Percentiles rank a stretch among this genome's conserved stretches.
Evolutionary conservation across 2,329 filamentous ascomycete species (phyloP).

Genomic region (Emergomyces pasteurianus): DNA sequence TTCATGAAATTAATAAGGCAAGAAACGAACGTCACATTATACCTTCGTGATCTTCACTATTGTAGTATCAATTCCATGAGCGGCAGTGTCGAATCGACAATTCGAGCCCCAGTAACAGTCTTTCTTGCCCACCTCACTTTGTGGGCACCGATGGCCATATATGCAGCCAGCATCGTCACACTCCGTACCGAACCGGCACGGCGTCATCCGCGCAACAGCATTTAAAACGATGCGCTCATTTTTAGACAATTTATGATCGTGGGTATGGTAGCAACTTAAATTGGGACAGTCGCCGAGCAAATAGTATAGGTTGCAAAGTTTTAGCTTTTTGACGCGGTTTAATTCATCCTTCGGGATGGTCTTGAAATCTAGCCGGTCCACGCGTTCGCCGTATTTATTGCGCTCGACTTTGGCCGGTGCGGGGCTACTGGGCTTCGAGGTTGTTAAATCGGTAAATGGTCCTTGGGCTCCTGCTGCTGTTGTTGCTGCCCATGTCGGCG

Average conservation of each 20-base stretch:
- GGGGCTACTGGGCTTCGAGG: constrained; percentile 20
- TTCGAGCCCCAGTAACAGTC: constrained; percentile 46
- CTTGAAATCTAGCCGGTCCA: constrained; percentile 42
- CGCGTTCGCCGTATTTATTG: constrained; percentile 48
- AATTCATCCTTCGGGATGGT: constrained; percentile 44
- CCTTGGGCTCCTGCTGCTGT: constrained; percentile 26
- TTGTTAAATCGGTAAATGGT: constrained; percentile 27
- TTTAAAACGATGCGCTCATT: constrained; percentile 43
- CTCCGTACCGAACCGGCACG: constrained; percentile 45
- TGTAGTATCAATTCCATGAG: constrained; percentile 47
- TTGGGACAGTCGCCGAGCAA: constrained; percentile 47
- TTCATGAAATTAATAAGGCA: background rate
- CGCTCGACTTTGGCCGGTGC: constrained; percentile 36
- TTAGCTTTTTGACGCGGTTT: constrained; percentile 48
- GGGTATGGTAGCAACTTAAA: constrained; percentile 42
- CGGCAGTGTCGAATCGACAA: constrained; percentile 46
- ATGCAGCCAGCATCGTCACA: constrained; percentile 51
- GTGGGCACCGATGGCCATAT: constrained; percentile 52
- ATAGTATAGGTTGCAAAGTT: constrained; percentile 52
- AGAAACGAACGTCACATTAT: constrained; percentile 1
- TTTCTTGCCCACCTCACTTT: constrained; percentile 39
- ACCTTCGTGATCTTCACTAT: constrained; percentile 35
- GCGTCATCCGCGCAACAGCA: constrained; percentile 51
- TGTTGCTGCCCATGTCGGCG: constrained; percentile 24
- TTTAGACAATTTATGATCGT: constrained; percentile 42